Evolutionary conservation across 768 basidiomycete species (phyloP), one percentile per base, ranked within the genome.

Genomic region (Mycena metata): DNA sequence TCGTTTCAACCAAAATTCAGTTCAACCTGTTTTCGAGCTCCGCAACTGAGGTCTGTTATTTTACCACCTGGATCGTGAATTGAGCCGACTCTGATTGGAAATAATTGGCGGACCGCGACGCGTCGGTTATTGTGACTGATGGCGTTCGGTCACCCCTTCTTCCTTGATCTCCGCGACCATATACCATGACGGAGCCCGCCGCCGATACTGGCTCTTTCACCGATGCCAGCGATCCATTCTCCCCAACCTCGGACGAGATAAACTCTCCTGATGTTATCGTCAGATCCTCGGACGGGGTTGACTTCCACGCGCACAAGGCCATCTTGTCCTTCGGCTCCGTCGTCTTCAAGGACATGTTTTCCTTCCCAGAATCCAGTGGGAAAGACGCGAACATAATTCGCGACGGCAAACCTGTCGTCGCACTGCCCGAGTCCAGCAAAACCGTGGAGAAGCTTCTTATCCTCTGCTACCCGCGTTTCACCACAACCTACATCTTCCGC

Each of bases 321-420:
- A 76, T 86, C 65, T 76, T 87, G 8, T 76, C 81, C 21, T 63
- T 82, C 13, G 82, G 80, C 1, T 87, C 86, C n/a, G 72, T 79
- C 6, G 76, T 87, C 16, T 71, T 71, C 66, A 55, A 42, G 21
- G 21, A 71, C 30, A 64, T 71, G 67, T 56, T 65, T 19, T 36
- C 85, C 7, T 83, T 83, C 23, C 67, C 70, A 9, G 75, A 81
- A 1, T 68, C 75, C 8, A 67, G 71, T 3, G 76, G 74, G 33
- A 56, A 57, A 16, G 58, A 72, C 19, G 76, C 74, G 15, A 75
- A 80, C 70, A 50, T 72, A 24, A 51, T 15, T 7, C 77, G 75
- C 64, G 71, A 76, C 24, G 79, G 79, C 2, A 69, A 78, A 5
- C 77, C 78, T 7, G 55, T 82, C 50, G 76, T 82, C 64, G 71